Evolutionary conservation across 805 yeast genomes (phyloP).

Genomic region (Zygosaccharomyces bailii): DNA sequence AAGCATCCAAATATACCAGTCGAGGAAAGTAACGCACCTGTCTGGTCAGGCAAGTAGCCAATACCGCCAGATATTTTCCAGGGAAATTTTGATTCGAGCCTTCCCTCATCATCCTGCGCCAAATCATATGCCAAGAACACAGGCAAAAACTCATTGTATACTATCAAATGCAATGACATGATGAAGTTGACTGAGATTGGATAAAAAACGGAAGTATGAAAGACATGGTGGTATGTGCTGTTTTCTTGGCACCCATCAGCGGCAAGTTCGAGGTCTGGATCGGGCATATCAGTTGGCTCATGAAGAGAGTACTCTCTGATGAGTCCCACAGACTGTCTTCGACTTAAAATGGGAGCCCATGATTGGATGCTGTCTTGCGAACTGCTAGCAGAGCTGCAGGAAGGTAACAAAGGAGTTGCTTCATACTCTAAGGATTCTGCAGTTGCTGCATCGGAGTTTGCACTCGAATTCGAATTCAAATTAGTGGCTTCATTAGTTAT

Average conservation of each 20-base stretch:
- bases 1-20: constrained; percentile 54
- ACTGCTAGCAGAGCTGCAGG: constrained; percentile 7
- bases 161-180: constrained; percentile 46
- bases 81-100: constrained; percentile 42
- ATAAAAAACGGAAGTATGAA: constrained; percentile 34
- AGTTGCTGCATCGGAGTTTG: neutral
- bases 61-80: constrained; percentile 51
- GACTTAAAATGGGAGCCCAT: constrained; percentile 26
- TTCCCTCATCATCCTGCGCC: constrained; percentile 22
- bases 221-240: constrained; percentile 26
- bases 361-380: constrained; percentile 30
- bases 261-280: constrained; percentile 10
- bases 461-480: neutral
- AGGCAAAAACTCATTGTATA: constrained; percentile 54
- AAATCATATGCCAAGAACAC: constrained; percentile 46
- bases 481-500: neutral
- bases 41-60: constrained; percentile 44
- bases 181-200: constrained; percentile 41
- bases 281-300: constrained; percentile 31
- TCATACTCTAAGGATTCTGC: constrained; percentile 10
- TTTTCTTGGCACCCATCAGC: constrained; percentile 24
- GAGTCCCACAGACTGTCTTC: constrained; percentile 35
- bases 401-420: constrained; percentile 18
- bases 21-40: constrained; percentile 49
- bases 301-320: constrained; percentile 34